Evolutionary conservation across 2,329 filamentous ascomycete species (phyloP).

Genomic region (Ophidiomyces ophidiicola): DNA sequence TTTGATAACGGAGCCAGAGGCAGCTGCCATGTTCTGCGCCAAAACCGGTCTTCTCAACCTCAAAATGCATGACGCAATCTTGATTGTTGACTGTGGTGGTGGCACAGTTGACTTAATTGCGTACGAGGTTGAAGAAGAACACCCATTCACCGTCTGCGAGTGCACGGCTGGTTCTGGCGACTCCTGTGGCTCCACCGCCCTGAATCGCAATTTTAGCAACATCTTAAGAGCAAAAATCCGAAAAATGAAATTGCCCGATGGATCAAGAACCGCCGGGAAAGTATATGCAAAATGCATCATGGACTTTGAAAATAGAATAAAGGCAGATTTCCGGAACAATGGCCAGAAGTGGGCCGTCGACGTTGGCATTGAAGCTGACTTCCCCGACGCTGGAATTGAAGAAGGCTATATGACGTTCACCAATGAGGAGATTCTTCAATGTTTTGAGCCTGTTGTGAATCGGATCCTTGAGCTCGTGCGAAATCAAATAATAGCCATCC

Average conservation of each 20-base stretch:
- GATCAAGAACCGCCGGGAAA: conserved; percentile 91
- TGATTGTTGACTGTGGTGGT: conserved; percentile 96
- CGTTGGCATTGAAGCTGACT: conserved; percentile 95
- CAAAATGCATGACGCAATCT: conserved; percentile 95
- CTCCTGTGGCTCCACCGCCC: conserved; percentile 92
- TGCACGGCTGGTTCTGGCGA: conserved; percentile 96
- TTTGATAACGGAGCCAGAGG: conserved; percentile 90
- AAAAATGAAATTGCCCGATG: conserved; percentile 97
- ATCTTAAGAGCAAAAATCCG: conserved; percentile 94
- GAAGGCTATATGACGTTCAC: conserved; percentile 99
- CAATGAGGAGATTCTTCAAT: conserved; percentile 97
- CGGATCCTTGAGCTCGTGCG: conserved; percentile 88
- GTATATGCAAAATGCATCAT: conserved; percentile 99
- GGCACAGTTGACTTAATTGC: conserved; percentile 98
- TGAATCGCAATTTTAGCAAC: conserved; percentile 97
- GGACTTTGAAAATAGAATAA: conserved; percentile 99
- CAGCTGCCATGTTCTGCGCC: conserved; percentile 91
- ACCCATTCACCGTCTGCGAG: conserved; percentile 90
- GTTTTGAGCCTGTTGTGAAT: conserved; percentile 97
- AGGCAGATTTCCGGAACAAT: conserved; percentile 98
- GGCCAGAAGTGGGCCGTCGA: conserved; percentile 98
- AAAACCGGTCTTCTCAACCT: conserved; percentile 92
- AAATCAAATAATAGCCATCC: conserved; percentile 98
- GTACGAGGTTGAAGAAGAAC: conserved; percentile 96
- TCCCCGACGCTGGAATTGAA: conserved; percentile 93